Evolutionary conservation across 768 basidiomycete genomes (phyloP).

Genomic region (Tricholomella constricta): DNA sequence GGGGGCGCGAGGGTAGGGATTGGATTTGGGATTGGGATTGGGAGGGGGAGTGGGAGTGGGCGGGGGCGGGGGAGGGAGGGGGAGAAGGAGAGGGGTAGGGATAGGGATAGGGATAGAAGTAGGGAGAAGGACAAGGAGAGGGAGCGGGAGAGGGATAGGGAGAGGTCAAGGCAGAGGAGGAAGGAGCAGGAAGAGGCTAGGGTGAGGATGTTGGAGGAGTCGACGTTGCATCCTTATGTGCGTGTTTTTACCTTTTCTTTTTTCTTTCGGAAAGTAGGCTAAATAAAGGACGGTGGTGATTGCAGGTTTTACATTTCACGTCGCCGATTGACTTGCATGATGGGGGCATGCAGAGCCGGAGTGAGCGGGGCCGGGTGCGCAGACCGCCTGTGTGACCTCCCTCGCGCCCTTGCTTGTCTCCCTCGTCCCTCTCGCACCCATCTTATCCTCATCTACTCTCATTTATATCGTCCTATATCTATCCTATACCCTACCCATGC

Average conservation of each 20-base stretch:
- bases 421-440: too few relatives aligned
- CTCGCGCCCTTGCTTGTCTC: too few relatives aligned
- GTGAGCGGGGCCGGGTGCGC: background rate
- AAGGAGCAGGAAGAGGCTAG: constrained; percentile 3
- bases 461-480: too few relatives aligned
- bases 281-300: constrained; percentile 2
- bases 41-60: constrained; percentile 2
- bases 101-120: background rate
- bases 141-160: constrained; percentile 4
- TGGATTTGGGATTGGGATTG: background rate
- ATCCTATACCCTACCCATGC: too few relatives aligned
- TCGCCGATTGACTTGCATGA: constrained; percentile 43
- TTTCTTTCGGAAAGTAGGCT: background rate
- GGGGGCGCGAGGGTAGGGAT: constrained; percentile 1
- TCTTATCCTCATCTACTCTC: too few relatives aligned
- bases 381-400: background rate
- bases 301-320: constrained; percentile 44
- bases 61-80: constrained; percentile 12
- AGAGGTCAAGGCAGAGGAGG: constrained; percentile 2
- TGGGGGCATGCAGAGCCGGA: constrained; percentile 1
- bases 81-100: background rate
- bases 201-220: constrained; percentile 10
- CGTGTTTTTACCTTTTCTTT: constrained; percentile 1
- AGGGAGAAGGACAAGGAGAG: constrained; percentile 6
- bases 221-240: constrained; percentile 17